phyloP scores from a whole-genome alignment of 2,329 filamentous ascomycete genomes.

The Cordyceps cicadae region DNA sequence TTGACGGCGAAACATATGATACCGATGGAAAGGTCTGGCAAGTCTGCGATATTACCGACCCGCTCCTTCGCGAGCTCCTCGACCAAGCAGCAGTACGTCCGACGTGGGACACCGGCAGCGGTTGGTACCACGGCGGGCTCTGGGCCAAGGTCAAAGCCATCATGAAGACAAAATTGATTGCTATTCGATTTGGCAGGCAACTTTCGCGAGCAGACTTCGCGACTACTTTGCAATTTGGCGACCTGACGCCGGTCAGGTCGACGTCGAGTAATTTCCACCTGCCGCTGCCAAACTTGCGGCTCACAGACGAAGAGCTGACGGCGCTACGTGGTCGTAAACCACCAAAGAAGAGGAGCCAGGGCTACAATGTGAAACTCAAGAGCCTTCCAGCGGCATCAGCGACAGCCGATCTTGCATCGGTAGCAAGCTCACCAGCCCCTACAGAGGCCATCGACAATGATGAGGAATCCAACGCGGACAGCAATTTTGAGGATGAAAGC shows the following conservation, averaged over 20 bases:
- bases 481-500: constrained; percentile 9
- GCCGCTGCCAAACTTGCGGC: constrained; percentile 26
- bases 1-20: constrained; percentile 68
- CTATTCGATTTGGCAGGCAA: constrained; percentile 49
- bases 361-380: constrained; percentile 26
- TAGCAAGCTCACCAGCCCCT: constrained; percentile 4
- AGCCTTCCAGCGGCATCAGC: constrained; percentile 16
- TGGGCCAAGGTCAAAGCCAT: constrained; percentile 78
- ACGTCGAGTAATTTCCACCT: constrained; percentile 25
- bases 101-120: constrained; percentile 57
- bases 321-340: constrained; percentile 27
- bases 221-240: constrained; percentile 26
- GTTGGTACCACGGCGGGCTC: constrained; percentile 78
- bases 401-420: constrained; percentile 1
- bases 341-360: constrained; percentile 28
- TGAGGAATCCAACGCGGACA: constrained; percentile 6
- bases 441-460: constrained; percentile 2
- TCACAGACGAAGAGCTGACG: constrained; percentile 29
- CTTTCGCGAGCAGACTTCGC: constrained; percentile 33
- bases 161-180: constrained; percentile 78
- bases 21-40: constrained; percentile 89
- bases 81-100: constrained; percentile 51
- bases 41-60: constrained; percentile 83
- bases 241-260: constrained; percentile 25
- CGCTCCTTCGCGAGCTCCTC: constrained; percentile 59